Evolutionary conservation across 495 filamentous ascomycete genomes (phyloP).

Genomic region (Penicillium roqueforti): DNA sequence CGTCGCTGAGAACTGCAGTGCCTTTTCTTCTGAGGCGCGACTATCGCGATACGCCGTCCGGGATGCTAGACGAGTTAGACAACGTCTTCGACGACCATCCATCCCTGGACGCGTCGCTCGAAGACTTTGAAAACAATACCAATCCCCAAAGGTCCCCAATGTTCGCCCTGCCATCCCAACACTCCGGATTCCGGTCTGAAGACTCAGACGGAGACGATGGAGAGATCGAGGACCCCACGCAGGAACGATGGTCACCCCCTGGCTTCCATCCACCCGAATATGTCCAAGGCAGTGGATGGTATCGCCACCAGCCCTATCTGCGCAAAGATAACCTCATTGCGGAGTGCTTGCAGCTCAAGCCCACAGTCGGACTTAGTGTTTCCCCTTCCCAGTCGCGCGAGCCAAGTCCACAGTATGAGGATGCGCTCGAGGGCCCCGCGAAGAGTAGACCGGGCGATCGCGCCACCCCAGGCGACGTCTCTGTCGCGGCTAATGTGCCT

Average conservation of each 20-base stretch:
- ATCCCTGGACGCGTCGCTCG: conserved; percentile 66
- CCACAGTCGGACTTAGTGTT: conserved; percentile 39
- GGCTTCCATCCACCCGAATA: conserved; percentile 50
- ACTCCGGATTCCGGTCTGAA: conserved; percentile 71
- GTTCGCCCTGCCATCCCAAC: conserved; percentile 63
- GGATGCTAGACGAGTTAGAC: conserved; percentile 47
- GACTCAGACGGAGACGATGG: conserved; percentile 48
- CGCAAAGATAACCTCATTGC: conserved; percentile 28
- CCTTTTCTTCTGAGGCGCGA: conserved; percentile 20
- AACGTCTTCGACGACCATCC: conserved; percentile 62
- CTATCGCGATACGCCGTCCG: conserved; percentile 37
- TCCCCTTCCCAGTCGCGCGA: conserved; percentile 49
- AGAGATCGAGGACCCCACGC: conserved; percentile 27
- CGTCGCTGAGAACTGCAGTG: conserved; percentile 17
- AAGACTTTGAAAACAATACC: conserved; percentile 66
- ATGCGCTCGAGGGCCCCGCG: conserved; percentile 41
- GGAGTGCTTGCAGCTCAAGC: conserved; percentile 36
- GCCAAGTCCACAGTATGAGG: conserved; percentile 53
- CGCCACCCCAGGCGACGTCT: conserved; percentile 45
- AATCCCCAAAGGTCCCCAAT: conserved; percentile 49
- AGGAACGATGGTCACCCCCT: conserved; percentile 57
- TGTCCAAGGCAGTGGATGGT: conserved; percentile 55
- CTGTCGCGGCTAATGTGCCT: conserved; percentile 55
- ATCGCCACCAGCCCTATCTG: conserved; percentile 50
- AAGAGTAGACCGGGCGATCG: conserved; percentile 25